Conservation (phyloP, 176 grass and related monocot genomes). For the Oryza meridionalis region DNA sequence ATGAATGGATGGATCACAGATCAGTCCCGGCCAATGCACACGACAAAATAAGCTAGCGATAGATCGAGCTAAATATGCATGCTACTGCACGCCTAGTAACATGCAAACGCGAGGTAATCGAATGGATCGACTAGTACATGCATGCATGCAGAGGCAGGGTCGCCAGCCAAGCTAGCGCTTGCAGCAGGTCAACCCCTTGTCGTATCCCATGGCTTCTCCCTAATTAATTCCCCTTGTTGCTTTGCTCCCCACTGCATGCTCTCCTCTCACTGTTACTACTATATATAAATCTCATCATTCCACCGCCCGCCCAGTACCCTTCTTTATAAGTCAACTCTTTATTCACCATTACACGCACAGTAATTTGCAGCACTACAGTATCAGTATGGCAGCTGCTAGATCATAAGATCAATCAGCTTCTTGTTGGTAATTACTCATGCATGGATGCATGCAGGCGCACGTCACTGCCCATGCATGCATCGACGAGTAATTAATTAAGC, state of each 20-base stretch:
- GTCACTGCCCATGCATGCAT: not conserved
- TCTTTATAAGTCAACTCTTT: constrained; percentile 52
- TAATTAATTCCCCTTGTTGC: constrained; percentile 51
- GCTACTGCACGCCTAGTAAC: too few relatives aligned
- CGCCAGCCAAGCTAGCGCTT: constrained; percentile 20
- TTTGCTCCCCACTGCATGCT: not conserved
- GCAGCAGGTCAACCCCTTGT: constrained; percentile 60
- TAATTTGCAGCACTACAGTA: too few relatives aligned
- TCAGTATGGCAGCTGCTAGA: too few relatives aligned
- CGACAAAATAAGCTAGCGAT: too few relatives aligned
- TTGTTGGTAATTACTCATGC: not conserved
- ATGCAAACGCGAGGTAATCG: too few relatives aligned
- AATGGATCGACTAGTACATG: too few relatives aligned
- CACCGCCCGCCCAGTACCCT: not conserved
- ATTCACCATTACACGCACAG: not conserved
- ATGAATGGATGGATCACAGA: too few relatives aligned
- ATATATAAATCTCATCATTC: not conserved
- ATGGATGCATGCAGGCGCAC: too few relatives aligned
- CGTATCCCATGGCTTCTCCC: constrained; percentile 47
- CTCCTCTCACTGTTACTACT: not conserved
- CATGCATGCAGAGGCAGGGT: not conserved
- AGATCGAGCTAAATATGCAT: too few relatives aligned
- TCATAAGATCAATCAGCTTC: too few relatives aligned
- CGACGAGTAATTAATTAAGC: not conserved
- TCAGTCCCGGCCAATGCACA: too few relatives aligned